Percentiles rank a stretch among this genome's conserved stretches.
phyloP scores from a whole-genome alignment of 1,139 yeast species.

The Meyerozyma athensensis region DNA sequence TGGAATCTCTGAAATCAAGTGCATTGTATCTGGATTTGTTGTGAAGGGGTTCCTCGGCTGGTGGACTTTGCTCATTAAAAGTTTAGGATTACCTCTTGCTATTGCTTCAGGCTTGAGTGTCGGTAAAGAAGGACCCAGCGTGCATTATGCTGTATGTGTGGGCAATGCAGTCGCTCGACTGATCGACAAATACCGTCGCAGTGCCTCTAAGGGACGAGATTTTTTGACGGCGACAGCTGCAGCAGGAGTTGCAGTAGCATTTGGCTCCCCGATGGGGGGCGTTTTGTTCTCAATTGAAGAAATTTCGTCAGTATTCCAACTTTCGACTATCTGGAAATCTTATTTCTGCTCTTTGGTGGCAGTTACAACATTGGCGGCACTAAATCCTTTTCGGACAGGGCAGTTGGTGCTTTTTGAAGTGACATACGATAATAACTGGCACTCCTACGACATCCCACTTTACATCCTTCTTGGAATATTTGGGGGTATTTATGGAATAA shows the following conservation, averaged over 20 bases:
- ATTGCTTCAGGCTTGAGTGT: conserved; percentile 78
- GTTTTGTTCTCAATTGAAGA: conserved; percentile 71
- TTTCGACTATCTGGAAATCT: conserved; percentile 83
- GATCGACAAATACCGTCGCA: conserved; percentile 40
- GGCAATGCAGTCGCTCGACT: conserved; percentile 61
- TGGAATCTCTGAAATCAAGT: conserved; percentile 94
- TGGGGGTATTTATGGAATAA: conserved; percentile 87
- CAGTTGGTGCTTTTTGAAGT: conserved; percentile 91
- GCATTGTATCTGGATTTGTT: conserved; percentile 88
- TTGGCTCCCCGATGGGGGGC: conserved; percentile 73
- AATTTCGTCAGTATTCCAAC: conserved; percentile 64
- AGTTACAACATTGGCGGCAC: conserved; percentile 66
- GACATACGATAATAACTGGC: conserved; percentile 82
- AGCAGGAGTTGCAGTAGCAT: conserved; percentile 73
- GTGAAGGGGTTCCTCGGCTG: conserved; percentile 74
- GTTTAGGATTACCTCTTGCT: conserved; percentile 78
- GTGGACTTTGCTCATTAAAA: conserved; percentile 69
- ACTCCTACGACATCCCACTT: conserved; percentile 75
- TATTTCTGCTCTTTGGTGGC: conserved; percentile 90
- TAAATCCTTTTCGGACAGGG: conserved; percentile 92
- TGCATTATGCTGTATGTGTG: conserved; percentile 80
- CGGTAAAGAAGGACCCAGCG: conserved; percentile 86
- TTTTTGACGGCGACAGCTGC: conserved; percentile 58
- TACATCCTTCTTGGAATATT: conserved; percentile 77
- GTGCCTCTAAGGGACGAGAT: conserved; percentile 51